A percentile compares a stretch with the other conserved stretches of the same genome.
Conservation (phyloP, 2,329 filamentous ascomycete species). For the Nemania abortiva region DNA sequence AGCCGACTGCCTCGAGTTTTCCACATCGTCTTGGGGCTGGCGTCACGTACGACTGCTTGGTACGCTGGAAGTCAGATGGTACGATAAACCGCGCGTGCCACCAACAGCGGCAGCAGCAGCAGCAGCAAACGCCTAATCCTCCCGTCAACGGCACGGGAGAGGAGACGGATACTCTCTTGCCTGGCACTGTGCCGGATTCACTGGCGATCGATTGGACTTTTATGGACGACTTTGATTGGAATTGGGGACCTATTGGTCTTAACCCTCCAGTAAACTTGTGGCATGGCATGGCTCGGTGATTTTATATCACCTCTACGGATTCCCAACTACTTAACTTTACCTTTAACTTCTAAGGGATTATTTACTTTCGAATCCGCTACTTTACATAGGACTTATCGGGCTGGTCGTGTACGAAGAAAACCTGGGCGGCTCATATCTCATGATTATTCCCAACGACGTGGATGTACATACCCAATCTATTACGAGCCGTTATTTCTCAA, state of each 20-base stretch:
- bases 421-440: not conserved
- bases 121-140: constrained; percentile 31
- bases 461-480: not conserved
- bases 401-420: no score
- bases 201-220: constrained; percentile 52
- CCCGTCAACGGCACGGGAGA: constrained; percentile 28
- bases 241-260: constrained; percentile 36
- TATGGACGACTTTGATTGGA: constrained; percentile 53
- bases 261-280: constrained; percentile 32
- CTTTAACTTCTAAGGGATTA: not conserved
- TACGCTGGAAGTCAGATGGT: constrained; percentile 57
- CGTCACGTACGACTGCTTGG: constrained; percentile 63
- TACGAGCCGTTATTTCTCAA: not conserved
- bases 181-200: constrained; percentile 34
- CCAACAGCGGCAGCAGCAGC: constrained; percentile 33
- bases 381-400: not conserved
- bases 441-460: not conserved
- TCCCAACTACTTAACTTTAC: not conserved
- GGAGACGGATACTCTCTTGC: constrained; percentile 30
- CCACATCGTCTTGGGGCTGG: constrained; percentile 63
- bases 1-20: constrained; percentile 57
- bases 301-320: not conserved
- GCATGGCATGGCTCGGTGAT: constrained; percentile 33
- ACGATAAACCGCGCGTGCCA: constrained; percentile 22
- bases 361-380: not conserved